A percentile compares a stretch with the other conserved stretches of the same genome.
Evolutionary conservation across 305 asterid species (phyloP).

Genomic region (Solanum chacoense): DNA sequence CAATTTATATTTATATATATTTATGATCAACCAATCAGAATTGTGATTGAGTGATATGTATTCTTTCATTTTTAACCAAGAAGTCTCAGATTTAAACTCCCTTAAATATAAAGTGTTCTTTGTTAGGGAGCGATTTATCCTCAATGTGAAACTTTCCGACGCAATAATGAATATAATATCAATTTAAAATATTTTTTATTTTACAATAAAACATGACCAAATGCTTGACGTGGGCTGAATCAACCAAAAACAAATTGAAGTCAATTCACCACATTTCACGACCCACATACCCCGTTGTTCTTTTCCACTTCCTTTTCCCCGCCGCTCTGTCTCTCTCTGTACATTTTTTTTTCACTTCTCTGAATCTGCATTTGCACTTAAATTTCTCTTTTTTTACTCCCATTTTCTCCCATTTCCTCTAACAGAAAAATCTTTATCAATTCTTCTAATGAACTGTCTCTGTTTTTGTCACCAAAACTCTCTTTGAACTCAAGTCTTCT

Average conservation of each 20-base stretch:
- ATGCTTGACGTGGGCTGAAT: not conserved
- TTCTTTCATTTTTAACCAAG: rapidly evolving
- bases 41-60: rapidly evolving
- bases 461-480: conserved; percentile 40
- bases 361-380: not conserved
- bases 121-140: rapidly evolving
- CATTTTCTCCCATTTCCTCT: conserved; percentile 5
- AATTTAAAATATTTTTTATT: not conserved
- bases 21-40: not conserved
- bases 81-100: rapidly evolving
- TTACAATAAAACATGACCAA: not conserved
- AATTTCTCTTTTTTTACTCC: not conserved
- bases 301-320: not conserved
- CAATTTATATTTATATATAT: not conserved
- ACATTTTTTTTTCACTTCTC: not conserved
- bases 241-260: not conserved
- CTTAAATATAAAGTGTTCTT: rapidly evolving
- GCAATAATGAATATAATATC: rapidly evolving
- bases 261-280: not conserved
- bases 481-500: conserved; percentile 78
- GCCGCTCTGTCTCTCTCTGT: not conserved
- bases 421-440: not conserved
- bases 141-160: rapidly evolving
- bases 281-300: not conserved
- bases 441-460: conserved; percentile 5